phyloP scores from a whole-genome alignment of 116 monocot species.

The Thalassia testudinum region DNA sequence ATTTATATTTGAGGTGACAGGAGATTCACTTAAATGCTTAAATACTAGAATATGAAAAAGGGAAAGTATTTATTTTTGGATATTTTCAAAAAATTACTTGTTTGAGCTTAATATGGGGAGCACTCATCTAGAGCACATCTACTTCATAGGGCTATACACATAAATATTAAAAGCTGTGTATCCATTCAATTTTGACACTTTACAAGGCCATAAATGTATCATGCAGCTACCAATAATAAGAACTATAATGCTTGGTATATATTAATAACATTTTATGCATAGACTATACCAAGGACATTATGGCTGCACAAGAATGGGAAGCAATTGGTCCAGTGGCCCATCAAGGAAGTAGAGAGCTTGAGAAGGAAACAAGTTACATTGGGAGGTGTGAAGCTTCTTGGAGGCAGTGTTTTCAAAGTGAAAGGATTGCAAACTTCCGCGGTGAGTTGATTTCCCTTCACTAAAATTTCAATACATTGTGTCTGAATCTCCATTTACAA shows the following conservation, averaged over 20 bases:
- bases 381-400: slow-evolving; percentile 10
- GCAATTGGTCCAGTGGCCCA: slow-evolving; percentile 71
- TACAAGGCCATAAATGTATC: too few relatives aligned
- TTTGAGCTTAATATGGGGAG: too few relatives aligned
- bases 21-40: too few relatives aligned
- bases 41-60: too few relatives aligned
- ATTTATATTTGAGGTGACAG: too few relatives aligned
- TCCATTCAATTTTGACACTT: too few relatives aligned
- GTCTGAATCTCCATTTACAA: too few relatives aligned
- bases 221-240: neutral
- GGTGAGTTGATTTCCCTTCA: slow-evolving; percentile 10
- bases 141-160: too few relatives aligned
- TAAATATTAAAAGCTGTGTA: too few relatives aligned
- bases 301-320: slow-evolving; percentile 42
- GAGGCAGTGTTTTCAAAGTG: slow-evolving; percentile 17
- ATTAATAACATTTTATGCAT: neutral
- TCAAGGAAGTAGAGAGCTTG: slow-evolving; percentile 55
- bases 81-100: too few relatives aligned
- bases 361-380: slow-evolving; percentile 10
- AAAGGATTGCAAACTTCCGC: slow-evolving; percentile 27
- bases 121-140: too few relatives aligned
- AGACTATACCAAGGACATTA: slow-evolving; percentile 36
- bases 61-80: too few relatives aligned
- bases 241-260: neutral
- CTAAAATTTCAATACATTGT: neutral